phyloP scores from a whole-genome alignment of 495 filamentous ascomycete genomes.

The Aspergillus mulundensis region DNA sequence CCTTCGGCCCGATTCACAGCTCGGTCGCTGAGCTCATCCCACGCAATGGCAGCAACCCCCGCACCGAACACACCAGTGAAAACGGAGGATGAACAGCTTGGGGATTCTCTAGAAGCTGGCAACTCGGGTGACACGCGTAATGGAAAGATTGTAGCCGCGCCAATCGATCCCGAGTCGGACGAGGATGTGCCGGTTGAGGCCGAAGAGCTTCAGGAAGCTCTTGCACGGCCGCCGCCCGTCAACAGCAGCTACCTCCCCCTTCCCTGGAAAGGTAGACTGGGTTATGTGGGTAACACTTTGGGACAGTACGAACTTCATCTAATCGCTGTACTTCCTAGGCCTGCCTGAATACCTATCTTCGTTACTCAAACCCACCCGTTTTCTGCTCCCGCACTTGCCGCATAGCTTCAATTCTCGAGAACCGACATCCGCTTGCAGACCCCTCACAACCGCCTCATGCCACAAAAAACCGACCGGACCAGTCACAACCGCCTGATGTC shows the following conservation, averaged over 20 bases:
- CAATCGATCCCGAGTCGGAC: conserved; percentile 47
- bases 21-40: conserved; percentile 1
- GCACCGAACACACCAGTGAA: background rate
- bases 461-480: conserved; percentile 79
- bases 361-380: conserved; percentile 76
- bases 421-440: conserved; percentile 74
- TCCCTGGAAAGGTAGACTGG: conserved; percentile 89
- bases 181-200: conserved; percentile 38
- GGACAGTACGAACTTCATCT: background rate
- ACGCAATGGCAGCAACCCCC: background rate
- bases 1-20: conserved; percentile 1
- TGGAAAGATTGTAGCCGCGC: conserved; percentile 4
- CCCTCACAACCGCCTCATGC: conserved; percentile 71
- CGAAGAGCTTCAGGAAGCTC: conserved; percentile 45
- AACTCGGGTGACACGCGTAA: background rate
- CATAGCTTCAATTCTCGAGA: conserved; percentile 84
- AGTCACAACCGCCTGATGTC: conserved; percentile 57
- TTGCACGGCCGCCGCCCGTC: conserved; percentile 67
- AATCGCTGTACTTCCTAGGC: conserved; percentile 48
- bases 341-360: conserved; percentile 90
- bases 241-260: conserved; percentile 84
- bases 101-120: background rate
- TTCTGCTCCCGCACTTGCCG: conserved; percentile 92
- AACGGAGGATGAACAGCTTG: background rate
- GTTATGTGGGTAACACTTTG: conserved; percentile 62